Percentiles rank a stretch among this genome's conserved stretches.
phyloP scores from a whole-genome alignment of 331 rosid genomes.

The Rhamnella rubrinervis region DNA sequence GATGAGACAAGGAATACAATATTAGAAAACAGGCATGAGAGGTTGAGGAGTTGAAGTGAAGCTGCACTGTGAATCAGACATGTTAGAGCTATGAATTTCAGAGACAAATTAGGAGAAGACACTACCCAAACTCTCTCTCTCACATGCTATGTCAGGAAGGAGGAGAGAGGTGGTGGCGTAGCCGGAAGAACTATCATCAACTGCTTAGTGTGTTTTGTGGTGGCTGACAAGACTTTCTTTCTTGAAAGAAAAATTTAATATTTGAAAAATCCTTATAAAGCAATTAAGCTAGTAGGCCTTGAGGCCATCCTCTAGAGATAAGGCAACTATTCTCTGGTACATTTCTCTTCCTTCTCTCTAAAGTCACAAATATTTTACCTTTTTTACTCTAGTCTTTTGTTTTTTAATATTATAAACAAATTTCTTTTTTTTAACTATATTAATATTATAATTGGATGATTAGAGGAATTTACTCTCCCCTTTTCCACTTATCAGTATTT shows the following conservation, averaged over 20 bases:
- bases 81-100: too few relatives aligned
- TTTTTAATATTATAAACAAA: neutral
- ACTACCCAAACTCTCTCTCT: too few relatives aligned
- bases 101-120: constrained; percentile 10
- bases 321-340: constrained; percentile 18
- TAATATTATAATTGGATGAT: too few relatives aligned
- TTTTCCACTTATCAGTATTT: too few relatives aligned
- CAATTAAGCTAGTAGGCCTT: constrained; percentile 28
- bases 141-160: constrained; percentile 18
- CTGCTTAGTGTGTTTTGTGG: constrained; percentile 29
- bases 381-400: constrained; percentile 6
- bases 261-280: constrained; percentile 39
- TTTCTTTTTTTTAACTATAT: too few relatives aligned
- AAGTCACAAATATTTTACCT: neutral
- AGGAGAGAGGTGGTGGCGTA: constrained; percentile 16
- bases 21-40: too few relatives aligned
- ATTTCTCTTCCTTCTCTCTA: neutral
- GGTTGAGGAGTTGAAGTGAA: constrained; percentile 25
- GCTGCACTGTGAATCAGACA: constrained; percentile 10
- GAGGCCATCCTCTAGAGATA: constrained; percentile 6
- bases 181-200: constrained; percentile 34
- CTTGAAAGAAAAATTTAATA: constrained; percentile 28
- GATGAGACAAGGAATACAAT: too few relatives aligned
- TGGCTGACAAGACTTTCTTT: constrained; percentile 68
- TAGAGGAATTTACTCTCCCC: too few relatives aligned